Conservation (phyloP, 2,329 filamentous ascomycete species). For the Anisogramma anomala region DNA sequence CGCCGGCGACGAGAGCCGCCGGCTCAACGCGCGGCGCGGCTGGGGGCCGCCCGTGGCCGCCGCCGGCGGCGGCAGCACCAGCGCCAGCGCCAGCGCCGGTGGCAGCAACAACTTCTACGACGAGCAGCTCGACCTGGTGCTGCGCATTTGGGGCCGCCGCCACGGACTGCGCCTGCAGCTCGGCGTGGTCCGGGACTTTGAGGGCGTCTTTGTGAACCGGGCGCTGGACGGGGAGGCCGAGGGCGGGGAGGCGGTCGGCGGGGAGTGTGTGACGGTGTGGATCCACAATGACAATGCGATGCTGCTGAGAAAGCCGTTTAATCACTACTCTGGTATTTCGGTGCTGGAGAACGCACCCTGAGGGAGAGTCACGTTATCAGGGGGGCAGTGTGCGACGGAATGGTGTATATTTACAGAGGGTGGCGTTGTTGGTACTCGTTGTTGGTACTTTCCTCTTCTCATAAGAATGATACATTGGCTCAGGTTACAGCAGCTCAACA, state of each 20-base stretch:
- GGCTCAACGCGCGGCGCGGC: background rate
- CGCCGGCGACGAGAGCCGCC: background rate
- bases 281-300: slow-evolving; percentile 4
- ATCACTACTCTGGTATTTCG: background rate
- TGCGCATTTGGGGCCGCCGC: background rate
- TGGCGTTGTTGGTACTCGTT: too few relatives aligned
- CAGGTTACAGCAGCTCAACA: too few relatives aligned
- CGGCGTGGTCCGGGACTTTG: background rate
- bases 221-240: background rate
- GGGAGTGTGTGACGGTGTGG: background rate
- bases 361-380: background rate
- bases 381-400: background rate
- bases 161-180: background rate
- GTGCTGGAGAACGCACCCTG: background rate
- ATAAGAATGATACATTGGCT: too few relatives aligned
- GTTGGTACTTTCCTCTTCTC: too few relatives aligned
- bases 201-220: background rate
- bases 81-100: background rate
- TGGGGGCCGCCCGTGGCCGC: background rate
- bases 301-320: background rate
- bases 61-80: background rate
- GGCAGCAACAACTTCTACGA: background rate
- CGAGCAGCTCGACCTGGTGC: slow-evolving; percentile 6
- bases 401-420: background rate
- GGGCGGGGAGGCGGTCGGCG: background rate